Base-by-base conservation (phyloP, 2,329 filamentous ascomycete genomes). In the Fusarium illudens region DNA sequence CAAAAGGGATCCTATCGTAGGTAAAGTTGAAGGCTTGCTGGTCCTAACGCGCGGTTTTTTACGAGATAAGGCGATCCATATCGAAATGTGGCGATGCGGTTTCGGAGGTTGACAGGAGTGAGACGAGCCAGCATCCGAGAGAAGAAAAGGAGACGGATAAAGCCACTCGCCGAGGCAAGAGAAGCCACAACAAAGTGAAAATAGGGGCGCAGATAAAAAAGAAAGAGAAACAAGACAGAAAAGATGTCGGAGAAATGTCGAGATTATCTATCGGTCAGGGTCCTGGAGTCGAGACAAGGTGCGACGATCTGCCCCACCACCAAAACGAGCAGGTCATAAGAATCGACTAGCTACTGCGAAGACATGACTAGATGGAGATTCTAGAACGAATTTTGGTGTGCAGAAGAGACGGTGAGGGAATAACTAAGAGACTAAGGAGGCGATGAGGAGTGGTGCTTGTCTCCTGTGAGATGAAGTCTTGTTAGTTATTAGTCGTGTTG, bases 281-380 rank as follows among this genome's bases (percentile, higher is more conserved):
- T 54, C 36, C 27, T 46, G 22, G 39, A 54, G 53, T 63, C 63
- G 22, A 68, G 51, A 64, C 63, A 58, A 54, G 62, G 55, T 69
- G 66, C 34, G 58, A 57, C 52, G 59, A 69, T 53, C 63, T 64
- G 66, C 67, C 67, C 67, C 67, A 69, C 67, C 56, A 58, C 55
- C 59, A 64, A 70, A 70, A 61, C 20, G 20, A 69, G 66, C 51
- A 69, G 66, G 66, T 69, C 66, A 70, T 59, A 70, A 50, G 59
- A 59, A 25, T 6, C 11, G n/a, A 9, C 25, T 27, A 17, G 50
- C 42, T 57, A 50, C 44, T 58, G 55, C 44, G 25, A 39, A 39
- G 55, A 42, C 55, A 51, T 58, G 55, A 58, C 55, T 58, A 58
- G 44, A 51, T 54, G 17, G 39, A 6, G 57, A 67, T 67, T 70